Base-by-base conservation (phyloP, 108 stramenopile species). In the Chaetoceros muelleri region DNA sequence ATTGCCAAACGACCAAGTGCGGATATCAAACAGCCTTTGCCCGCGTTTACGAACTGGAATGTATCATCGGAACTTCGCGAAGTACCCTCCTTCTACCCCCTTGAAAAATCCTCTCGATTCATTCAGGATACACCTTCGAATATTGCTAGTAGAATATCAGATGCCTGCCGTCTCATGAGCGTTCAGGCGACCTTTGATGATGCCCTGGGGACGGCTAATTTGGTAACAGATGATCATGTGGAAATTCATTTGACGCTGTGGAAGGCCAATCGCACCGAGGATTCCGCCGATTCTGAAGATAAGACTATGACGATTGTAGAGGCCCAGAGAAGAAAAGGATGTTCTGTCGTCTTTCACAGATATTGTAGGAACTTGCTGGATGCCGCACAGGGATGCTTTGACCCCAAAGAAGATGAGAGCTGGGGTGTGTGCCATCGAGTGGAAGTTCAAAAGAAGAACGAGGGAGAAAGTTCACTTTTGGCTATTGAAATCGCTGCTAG, bases 401-500 rank as follows among this genome's bases (percentile, higher is more conserved):
- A 90, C 54, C 28, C 69, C 17, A 48, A 54, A 53, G 48, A 46
- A 34, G 7, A 66, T 55, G 23, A 30, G 46, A 18, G 61, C 73
- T 57, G 72, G 64, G 5, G 61, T 52, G 60, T 61, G 60, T 62
- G 65, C 55, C 52, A 69, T 63, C 55, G 79, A 65, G 67, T 51
- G 26, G 63, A 74, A 44, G 57, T 55, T 25, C 71, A 76, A 16
- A 44, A 31, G 2, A 60, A 34, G 16, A 57, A 69, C 25, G 75
- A 77, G 34, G 57, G 73, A 22, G 84, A 84, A 21, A 84, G 82
- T 63, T 72, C 84, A 1, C 71, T 85, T 28, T 73, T 87, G 55
- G 89, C 85, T 23, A 59, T 90, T 58, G 82, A 83, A 52, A 92
- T 92, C 62, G 90, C 90, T 17, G 84, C 83, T 28, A 78, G 82